Evolutionary conservation across 495 filamentous ascomycete species (phyloP), one percentile per base, ranked within the genome.

Genomic region (Thozetella sp.): DNA sequence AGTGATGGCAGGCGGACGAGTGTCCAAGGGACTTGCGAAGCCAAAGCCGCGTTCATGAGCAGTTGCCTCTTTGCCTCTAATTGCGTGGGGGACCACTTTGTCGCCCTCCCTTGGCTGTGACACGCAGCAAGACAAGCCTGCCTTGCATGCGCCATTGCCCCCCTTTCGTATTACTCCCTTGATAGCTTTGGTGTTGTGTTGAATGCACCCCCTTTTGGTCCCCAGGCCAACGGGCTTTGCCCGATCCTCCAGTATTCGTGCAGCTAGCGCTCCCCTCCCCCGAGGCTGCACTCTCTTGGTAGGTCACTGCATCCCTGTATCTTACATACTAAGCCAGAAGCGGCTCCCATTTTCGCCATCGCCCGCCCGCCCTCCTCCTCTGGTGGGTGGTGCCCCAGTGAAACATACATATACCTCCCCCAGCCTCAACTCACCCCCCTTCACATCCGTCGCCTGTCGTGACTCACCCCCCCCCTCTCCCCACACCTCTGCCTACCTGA

Each of bases 401-500:
- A 69, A 64, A 67, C 63, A 64, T 23, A 51, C 60, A 67, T 71
- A 69, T 64, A 68, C 59, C 58, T 45, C 64, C 45, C 56, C 23
- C 70, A 62, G 55, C 66, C 66, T 70, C 70, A 64, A 63, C 62
- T 62, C 60, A 55, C 56, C 55, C 50, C 34, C 22, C 23, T 56
- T 52, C 53, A 54, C 53, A 57, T 64, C 54, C 22, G 23, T 43
- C 54, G 37, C 40, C 25, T 24, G n/a, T 56, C 23, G 40, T 72
- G 70, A 72, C 68, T 71, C 70, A 71, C 63, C 63, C 60, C 70
- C 62, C 70, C 63, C 67, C 68, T 54, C 70, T 63, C 70, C 63
- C 67, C 68, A 56, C 46, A 50, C 56, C 57, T 43, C 24, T 27
- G 59, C 53, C 64, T 54, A 57, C 51, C 55, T 25, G 37, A 61